phyloP scores from a whole-genome alignment of 768 basidiomycete species.

The Amanita muscaria region DNA sequence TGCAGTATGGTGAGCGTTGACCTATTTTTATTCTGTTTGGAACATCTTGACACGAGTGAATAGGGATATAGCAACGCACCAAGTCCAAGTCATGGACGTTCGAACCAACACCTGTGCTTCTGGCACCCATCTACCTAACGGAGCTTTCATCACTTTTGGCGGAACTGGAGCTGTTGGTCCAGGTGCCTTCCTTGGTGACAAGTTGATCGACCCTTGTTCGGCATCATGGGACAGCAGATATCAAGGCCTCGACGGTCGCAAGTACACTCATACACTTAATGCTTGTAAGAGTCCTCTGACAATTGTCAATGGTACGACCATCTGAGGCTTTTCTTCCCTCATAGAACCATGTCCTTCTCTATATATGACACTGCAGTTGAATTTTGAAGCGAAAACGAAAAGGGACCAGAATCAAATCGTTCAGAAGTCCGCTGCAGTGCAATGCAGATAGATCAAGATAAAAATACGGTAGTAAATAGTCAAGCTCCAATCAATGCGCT shows the following conservation, averaged over 20 bases:
- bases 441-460: no score
- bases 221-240: constrained; percentile 59
- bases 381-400: no score
- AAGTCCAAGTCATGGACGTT: constrained; percentile 61
- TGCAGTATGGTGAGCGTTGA: constrained; percentile 15
- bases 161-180: constrained; percentile 70
- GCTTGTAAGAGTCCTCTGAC: constrained; percentile 47
- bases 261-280: constrained; percentile 72
- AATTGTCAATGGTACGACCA: constrained; percentile 72
- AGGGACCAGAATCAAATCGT: no score
- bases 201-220: constrained; percentile 34
- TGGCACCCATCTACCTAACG: constrained; percentile 76
- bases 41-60: neutral
- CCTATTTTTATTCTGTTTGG: neutral
- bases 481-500: no score
- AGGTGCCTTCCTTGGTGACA: constrained; percentile 50
- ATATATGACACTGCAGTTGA: no score
- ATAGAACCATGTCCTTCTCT: no score
- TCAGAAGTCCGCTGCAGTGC: no score
- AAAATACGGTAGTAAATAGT: no score
- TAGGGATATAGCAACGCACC: constrained; percentile 56
- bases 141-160: constrained; percentile 66
- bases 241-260: constrained; percentile 72
- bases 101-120: constrained; percentile 68
- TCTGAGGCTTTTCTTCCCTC: constrained; percentile 40